These are phyloP conservation scores for Erucastrum elatum DNA, from an alignment of 345 rosid genomes.

Conservation along the genomic window DNA sequence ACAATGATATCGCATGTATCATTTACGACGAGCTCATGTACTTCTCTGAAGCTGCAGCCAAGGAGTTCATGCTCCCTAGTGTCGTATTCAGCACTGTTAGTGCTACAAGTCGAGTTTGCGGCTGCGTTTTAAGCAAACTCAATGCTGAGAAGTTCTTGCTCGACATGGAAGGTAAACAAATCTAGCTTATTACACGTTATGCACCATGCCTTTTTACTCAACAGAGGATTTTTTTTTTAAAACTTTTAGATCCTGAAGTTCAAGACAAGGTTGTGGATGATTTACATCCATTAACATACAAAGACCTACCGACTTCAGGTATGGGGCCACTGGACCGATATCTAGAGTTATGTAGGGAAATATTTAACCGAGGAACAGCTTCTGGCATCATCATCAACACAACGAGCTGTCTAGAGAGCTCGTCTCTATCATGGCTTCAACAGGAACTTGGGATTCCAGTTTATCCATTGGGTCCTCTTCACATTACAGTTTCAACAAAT, in stretches of 20 bases:
- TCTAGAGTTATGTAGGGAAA: constrained; percentile 14
- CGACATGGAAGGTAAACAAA: constrained; percentile 18
- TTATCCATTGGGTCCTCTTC: constrained; percentile 36
- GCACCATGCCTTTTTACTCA: not conserved
- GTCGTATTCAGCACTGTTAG: constrained; percentile 12
- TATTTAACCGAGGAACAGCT: constrained; percentile 22
- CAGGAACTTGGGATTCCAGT: constrained; percentile 24
- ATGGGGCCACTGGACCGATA: not conserved
- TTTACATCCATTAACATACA: constrained; percentile 29
- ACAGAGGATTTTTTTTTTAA: not conserved
- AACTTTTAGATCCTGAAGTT: constrained; percentile 15
- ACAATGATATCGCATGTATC: constrained; percentile 41
- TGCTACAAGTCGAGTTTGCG: constrained; percentile 24
- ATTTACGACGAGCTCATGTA: constrained; percentile 43
- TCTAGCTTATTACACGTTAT: not conserved
- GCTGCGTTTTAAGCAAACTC: constrained; percentile 7
- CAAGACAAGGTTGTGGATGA: constrained; percentile 22
- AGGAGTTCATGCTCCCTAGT: constrained; percentile 30
- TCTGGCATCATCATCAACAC: constrained; percentile 31
- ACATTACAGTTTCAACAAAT: constrained; percentile 1
- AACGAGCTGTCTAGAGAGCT: constrained; percentile 19
- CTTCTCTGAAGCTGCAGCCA: constrained; percentile 27
- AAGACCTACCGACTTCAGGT: constrained; percentile 27
- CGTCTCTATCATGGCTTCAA: constrained; percentile 23
- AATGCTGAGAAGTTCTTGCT: constrained; percentile 7